A percentile compares a stretch with the other conserved stretches of the same genome.
Evolutionary conservation across 1,139 yeast genomes (phyloP).

Genomic region (Yamadazyma sp.): DNA sequence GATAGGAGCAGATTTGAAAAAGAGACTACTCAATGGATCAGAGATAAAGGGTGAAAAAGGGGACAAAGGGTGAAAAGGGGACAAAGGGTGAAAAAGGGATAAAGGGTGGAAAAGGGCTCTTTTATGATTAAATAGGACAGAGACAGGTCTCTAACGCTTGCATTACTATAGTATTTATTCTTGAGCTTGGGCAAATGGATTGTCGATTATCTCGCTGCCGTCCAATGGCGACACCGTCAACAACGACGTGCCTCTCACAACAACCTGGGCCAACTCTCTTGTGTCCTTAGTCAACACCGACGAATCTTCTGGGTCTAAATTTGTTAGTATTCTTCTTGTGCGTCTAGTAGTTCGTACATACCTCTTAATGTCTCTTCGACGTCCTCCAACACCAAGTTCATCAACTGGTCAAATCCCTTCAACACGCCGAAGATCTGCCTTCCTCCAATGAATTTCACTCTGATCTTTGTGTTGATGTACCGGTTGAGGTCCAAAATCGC

Average conservation of each 20-base stretch:
- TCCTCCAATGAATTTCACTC: constrained; percentile 87
- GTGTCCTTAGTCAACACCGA: constrained; percentile 49
- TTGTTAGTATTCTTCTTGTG: constrained; percentile 32
- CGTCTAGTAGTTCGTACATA: constrained; percentile 23
- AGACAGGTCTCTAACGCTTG: no score
- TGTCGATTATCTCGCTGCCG: constrained; percentile 76
- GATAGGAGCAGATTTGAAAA: background rate
- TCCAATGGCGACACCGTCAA: constrained; percentile 82
- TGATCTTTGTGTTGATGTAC: constrained; percentile 70
- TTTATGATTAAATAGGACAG: no score
- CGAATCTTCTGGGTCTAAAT: constrained; percentile 61
- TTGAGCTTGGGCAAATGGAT: constrained; percentile 49
- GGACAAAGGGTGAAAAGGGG: no score
- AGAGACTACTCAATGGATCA: no score
- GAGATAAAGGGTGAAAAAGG: no score
- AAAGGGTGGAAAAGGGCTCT: no score
- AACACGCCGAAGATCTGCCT: constrained; percentile 73
- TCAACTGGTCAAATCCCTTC: constrained; percentile 88
- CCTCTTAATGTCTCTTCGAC: constrained; percentile 69
- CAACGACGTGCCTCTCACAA: constrained; percentile 82
- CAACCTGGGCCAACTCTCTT: constrained; percentile 77
- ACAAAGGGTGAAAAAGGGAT: no score
- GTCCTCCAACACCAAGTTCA: constrained; percentile 89
- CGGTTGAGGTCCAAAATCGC: constrained; percentile 83
- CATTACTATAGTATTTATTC: background rate